Conservation (phyloP, 495 filamentous ascomycete genomes). For the Trichoderma parareesei region DNA sequence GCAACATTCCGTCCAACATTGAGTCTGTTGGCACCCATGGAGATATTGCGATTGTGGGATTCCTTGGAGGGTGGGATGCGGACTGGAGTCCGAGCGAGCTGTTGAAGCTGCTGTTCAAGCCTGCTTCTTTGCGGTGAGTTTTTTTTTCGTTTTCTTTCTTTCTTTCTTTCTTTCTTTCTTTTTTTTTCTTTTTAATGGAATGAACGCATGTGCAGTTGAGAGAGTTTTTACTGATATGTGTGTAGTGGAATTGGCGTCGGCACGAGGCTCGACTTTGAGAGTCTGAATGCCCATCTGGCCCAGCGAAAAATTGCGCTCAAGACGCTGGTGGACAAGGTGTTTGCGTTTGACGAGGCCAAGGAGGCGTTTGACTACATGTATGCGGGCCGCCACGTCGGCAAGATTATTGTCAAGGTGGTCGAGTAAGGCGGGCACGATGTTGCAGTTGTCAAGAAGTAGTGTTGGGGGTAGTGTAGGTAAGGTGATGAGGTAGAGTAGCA, state of each 20-base stretch:
- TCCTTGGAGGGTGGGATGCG: conserved; percentile 10
- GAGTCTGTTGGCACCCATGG: conserved; percentile 1
- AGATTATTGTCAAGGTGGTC: conserved; percentile 23
- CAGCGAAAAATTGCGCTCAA: conserved; percentile 21
- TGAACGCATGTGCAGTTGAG: not conserved
- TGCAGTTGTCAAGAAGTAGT: no score
- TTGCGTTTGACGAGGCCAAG: conserved; percentile 23
- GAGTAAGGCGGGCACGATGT: not conserved
- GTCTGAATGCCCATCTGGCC: conserved; percentile 22
- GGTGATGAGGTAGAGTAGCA: not conserved
- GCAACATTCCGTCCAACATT: conserved; percentile 14
- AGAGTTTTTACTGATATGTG: not conserved
- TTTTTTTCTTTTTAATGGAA: no score
- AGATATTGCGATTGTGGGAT: not conserved
- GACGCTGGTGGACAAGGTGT: conserved; percentile 19
- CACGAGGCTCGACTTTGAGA: conserved; percentile 20
- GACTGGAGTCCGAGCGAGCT: conserved; percentile 7
- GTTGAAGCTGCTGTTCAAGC: not conserved
- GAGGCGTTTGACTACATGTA: conserved; percentile 25
- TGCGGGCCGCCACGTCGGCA: conserved; percentile 25
- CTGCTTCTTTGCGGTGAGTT: conserved; percentile 7
- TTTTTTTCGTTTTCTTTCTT: no score
- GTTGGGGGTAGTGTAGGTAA: no score
- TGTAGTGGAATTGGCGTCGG: conserved; percentile 23
- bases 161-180: no score